These are phyloP conservation scores for Wickerhamomyces sp. DNA, from an alignment of 1,139 yeast species.

Conservation along the genomic window DNA sequence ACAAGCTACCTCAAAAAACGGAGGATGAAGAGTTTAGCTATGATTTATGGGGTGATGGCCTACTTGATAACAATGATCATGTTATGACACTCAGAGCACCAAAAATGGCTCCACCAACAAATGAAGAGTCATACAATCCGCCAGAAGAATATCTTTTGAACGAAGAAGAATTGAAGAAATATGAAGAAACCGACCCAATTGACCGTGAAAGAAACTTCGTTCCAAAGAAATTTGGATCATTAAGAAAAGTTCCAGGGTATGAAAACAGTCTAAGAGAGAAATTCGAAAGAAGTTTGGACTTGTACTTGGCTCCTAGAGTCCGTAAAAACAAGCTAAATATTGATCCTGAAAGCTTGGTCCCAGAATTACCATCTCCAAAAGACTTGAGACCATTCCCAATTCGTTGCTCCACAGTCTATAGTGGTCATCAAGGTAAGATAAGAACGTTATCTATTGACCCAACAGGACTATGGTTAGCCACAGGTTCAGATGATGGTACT, in stretches of 20 bases:
- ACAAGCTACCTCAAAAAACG: constrained; percentile 49
- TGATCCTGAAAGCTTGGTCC: constrained; percentile 94
- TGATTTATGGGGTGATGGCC: constrained; percentile 81
- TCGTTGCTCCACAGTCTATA: constrained; percentile 75
- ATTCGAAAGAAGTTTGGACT: constrained; percentile 90
- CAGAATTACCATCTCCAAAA: constrained; percentile 94
- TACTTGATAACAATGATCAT: constrained; percentile 61
- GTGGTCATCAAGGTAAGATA: constrained; percentile 80
- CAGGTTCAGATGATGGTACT: constrained; percentile 96
- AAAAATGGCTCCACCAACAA: constrained; percentile 90
- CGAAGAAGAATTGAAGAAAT: constrained; percentile 69
- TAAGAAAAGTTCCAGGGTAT: constrained; percentile 94
- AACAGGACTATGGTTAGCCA: constrained; percentile 90
- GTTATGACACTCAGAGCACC: constrained; percentile 94
- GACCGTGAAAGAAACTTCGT: constrained; percentile 78
- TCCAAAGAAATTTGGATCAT: constrained; percentile 76
- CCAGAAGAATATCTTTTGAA: constrained; percentile 89
- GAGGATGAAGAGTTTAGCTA: constrained; percentile 49
- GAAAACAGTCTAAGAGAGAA: constrained; percentile 80
- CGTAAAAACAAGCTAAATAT: constrained; percentile 87
- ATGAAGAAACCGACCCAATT: constrained; percentile 68
- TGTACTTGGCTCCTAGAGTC: constrained; percentile 94
- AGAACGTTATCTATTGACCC: constrained; percentile 85
- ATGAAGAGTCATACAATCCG: constrained; percentile 95
- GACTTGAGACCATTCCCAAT: constrained; percentile 98